Evolutionary conservation across 2,329 filamentous ascomycete genomes (phyloP).

Genomic region (Microcyclosporella mali): DNA sequence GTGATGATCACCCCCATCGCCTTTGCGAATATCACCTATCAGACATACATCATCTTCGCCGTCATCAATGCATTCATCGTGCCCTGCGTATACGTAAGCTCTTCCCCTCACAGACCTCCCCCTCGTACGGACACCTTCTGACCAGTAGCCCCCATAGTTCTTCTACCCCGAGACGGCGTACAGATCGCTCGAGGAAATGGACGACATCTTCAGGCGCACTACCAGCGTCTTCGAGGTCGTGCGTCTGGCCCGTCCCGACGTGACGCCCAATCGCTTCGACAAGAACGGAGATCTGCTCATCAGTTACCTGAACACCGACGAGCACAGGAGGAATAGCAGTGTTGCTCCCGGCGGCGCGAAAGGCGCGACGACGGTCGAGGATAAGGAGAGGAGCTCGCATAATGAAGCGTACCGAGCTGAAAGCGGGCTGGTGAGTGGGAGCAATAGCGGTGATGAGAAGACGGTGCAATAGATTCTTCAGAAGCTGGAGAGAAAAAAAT

Average conservation of each 20-base stretch:
- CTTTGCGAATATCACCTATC: slow-evolving; percentile 51
- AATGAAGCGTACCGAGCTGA: slow-evolving; percentile 10
- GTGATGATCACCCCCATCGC: slow-evolving; percentile 57
- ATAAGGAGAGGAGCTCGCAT: slow-evolving; percentile 13
- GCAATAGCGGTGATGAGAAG: slow-evolving; percentile 14
- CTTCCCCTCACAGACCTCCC: not conserved
- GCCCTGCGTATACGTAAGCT: slow-evolving; percentile 32
- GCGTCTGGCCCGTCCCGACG: slow-evolving; percentile 41
- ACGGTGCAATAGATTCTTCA: not conserved
- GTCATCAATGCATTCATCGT: slow-evolving; percentile 58
- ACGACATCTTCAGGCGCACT: slow-evolving; percentile 56
- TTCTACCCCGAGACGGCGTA: slow-evolving; percentile 55
- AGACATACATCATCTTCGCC: slow-evolving; percentile 61
- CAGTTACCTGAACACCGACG: slow-evolving; percentile 38
- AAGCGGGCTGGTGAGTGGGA: slow-evolving; percentile 6
- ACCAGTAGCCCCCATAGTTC: slow-evolving; percentile 20
- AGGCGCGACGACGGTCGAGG: slow-evolving; percentile 8
- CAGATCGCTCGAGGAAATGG: slow-evolving; percentile 61
- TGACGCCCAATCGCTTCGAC: slow-evolving; percentile 50
- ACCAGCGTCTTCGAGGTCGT: slow-evolving; percentile 44
- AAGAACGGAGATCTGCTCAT: slow-evolving; percentile 52
- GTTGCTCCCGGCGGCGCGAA: slow-evolving; percentile 5
- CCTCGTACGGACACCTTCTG: slow-evolving; percentile 1
- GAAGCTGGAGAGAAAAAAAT: no score
- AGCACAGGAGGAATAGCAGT: slow-evolving; percentile 13